Evolutionary conservation across 257 asterid genomes (phyloP).

Genomic region (Solanum pinnatisectum): DNA sequence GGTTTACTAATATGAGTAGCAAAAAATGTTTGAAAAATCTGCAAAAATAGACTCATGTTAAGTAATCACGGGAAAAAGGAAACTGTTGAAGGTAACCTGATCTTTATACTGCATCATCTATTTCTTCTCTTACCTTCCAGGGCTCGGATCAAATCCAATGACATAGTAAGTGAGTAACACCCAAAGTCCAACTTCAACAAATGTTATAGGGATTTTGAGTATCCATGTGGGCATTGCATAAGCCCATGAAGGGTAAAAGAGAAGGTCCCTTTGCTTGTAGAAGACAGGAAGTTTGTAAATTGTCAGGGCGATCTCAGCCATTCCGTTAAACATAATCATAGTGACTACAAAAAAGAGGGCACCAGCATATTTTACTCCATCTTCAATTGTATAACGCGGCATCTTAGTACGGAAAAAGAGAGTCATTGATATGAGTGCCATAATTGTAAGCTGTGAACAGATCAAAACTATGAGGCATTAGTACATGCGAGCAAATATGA

Average conservation of each 20-base stretch:
- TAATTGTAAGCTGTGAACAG: not conserved
- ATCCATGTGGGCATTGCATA: conserved; percentile 36
- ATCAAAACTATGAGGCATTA: not conserved
- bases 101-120: not conserved
- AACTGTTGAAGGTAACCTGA: not conserved
- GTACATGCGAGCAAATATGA: not conserved
- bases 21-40: conserved; percentile 43
- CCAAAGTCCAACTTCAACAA: conserved; percentile 21
- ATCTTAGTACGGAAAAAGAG: conserved; percentile 29
- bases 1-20: conserved; percentile 27
- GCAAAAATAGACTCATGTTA: not conserved
- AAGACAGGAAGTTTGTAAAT: conserved; percentile 39
- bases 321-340: conserved; percentile 23
- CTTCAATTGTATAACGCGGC: conserved; percentile 12
- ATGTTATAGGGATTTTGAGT: conserved; percentile 24
- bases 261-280: conserved; percentile 38
- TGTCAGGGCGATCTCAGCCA: conserved; percentile 25
- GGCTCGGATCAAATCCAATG: conserved; percentile 40
- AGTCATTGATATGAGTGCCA: conserved; percentile 26
- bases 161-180: conserved; percentile 36
- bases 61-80: not conserved
- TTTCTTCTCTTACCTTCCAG: conserved; percentile 18
- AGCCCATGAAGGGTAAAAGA: conserved; percentile 38
- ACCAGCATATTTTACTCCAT: conserved; percentile 18
- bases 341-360: conserved; percentile 12